Evolutionary conservation across 805 yeast species (phyloP).

Genomic region (fission yeast (Schizosaccharomyces pombe)): ASM294v3 CU329670.1:1843001-1843500

Average conservation of each 20-base stretch:
- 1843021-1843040: conserved; percentile 53
- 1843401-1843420: conserved; percentile 89
- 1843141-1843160: conserved; percentile 17
- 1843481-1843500: conserved; percentile 62
- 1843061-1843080: conserved; percentile 61
- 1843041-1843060: conserved; percentile 65
- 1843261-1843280: conserved; percentile 78
- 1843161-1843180: conserved; percentile 17
- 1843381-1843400: conserved; percentile 61
- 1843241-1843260: conserved; percentile 72
- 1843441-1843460: conserved; percentile 79
- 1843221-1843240: conserved; percentile 68
- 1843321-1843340: conserved; percentile 61
- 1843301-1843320: conserved; percentile 55
- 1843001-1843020: conserved; percentile 60
- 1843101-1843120: conserved; percentile 61
- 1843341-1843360: conserved; percentile 43
- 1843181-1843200: conserved; percentile 58
- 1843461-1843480: conserved; percentile 78
- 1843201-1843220: conserved; percentile 59
- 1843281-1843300: conserved; percentile 73
- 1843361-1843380: conserved; percentile 43
- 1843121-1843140: conserved; percentile 26
- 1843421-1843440: conserved; percentile 48
- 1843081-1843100: conserved; percentile 52